A percentile compares a stretch with the other conserved stretches of the same genome.
Conservation (phyloP, 176 grass and related monocot genomes). For the Eleusine indica region DNA sequence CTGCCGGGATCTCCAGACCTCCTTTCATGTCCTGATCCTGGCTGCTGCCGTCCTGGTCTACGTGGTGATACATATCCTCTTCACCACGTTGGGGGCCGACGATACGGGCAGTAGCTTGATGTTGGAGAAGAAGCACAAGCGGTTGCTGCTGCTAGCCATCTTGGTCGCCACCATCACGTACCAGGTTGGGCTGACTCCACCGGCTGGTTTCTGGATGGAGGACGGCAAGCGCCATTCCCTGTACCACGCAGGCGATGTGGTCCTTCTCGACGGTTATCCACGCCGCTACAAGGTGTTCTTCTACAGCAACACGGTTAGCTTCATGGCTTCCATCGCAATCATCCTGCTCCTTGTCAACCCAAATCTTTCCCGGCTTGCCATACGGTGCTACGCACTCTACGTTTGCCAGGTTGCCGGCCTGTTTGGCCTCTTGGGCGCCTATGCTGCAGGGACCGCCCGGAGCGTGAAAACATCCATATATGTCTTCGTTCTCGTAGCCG, state of each 20-base stretch:
- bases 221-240: background rate
- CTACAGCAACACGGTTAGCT: conserved; percentile 44
- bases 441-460: too few species aligned
- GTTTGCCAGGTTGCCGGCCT: too few species aligned
- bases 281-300: conserved; percentile 35
- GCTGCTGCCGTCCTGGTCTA: background rate
- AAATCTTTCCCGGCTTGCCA: background rate
- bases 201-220: background rate
- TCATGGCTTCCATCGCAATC: conserved; percentile 33
- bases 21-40: conserved; percentile 24
- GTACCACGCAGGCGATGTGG: background rate
- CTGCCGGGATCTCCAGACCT: background rate
- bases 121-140: conserved; percentile 10
- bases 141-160: conserved; percentile 24
- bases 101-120: background rate
- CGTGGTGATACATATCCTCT: background rate
- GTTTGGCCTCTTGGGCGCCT: too few species aligned
- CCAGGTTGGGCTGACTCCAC: conserved; percentile 36
- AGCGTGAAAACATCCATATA: too few species aligned
- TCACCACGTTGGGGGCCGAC: background rate
- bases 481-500: too few species aligned
- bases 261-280: background rate
- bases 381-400: conserved; percentile 20
- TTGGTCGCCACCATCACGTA: conserved; percentile 32
- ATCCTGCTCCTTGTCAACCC: conserved; percentile 34